These are phyloP conservation scores for Podosphaera aphanis DNA, from an alignment of 2,329 filamentous ascomycete genomes.

Conservation along the genomic window DNA sequence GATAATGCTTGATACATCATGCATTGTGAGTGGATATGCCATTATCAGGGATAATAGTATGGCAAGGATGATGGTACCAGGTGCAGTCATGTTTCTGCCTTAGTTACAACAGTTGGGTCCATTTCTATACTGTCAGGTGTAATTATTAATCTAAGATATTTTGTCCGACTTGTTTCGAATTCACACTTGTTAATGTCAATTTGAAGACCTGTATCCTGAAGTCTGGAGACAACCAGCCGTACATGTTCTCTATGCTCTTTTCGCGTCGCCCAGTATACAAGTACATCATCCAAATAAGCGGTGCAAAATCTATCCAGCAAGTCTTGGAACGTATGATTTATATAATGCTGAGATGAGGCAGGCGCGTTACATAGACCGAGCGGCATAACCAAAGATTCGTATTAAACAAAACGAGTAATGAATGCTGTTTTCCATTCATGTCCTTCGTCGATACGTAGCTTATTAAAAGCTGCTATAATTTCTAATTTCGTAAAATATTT, in stretches of 20 bases:
- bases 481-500: neutral
- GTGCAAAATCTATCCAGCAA: slow-evolving; percentile 1
- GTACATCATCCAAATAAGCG: neutral
- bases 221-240: neutral
- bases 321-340: slow-evolving; percentile 2
- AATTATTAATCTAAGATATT: slow-evolving; percentile 1
- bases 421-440: neutral
- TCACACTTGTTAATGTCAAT: no score
- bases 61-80: no score
- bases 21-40: no score
- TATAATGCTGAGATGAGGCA: neutral
- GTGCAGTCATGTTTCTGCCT: no score
- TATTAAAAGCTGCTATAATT: neutral
- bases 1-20: no score
- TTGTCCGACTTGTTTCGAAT: no score
- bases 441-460: neutral
- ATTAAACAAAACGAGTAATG: neutral
- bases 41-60: no score
- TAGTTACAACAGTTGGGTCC: no score
- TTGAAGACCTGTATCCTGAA: slow-evolving; percentile 1
- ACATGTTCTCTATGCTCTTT: slow-evolving; percentile 1
- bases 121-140: neutral
- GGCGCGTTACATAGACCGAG: neutral
- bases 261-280: slow-evolving; percentile 2
- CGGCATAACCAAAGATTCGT: neutral